Percentiles rank a stretch among this genome's conserved stretches.
phyloP scores from a whole-genome alignment of 2,329 filamentous ascomycete species.

The Beauveria varroae region DNA sequence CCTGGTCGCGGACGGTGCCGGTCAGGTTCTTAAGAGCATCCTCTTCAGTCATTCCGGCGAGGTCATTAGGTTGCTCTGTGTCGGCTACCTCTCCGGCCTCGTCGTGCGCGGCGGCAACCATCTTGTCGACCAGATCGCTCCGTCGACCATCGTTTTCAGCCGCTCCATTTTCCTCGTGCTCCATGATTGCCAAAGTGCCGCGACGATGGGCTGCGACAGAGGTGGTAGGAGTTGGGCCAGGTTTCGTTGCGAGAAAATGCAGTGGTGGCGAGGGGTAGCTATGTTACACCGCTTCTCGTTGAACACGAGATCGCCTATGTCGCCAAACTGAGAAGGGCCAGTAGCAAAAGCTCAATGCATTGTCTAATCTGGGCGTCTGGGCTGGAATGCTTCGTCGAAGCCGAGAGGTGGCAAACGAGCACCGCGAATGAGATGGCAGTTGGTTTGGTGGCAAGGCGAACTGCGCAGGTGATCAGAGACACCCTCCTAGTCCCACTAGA shows the following conservation, averaged over 20 bases:
- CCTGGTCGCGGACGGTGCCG: constrained; percentile 70
- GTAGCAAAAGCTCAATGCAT: not conserved
- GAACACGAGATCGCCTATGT: not conserved
- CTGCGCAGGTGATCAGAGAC: not conserved
- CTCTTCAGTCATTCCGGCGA: constrained; percentile 44
- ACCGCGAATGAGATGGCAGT: constrained; percentile 1
- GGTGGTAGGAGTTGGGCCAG: not conserved
- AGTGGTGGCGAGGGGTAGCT: not conserved
- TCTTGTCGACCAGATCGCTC: constrained; percentile 20
- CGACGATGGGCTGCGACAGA: not conserved
- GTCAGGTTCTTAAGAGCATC: constrained; percentile 55
- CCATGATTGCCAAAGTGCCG: constrained; percentile 17
- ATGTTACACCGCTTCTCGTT: not conserved
- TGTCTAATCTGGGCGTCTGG: not conserved
- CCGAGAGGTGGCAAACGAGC: not conserved
- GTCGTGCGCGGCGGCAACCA: constrained; percentile 24
- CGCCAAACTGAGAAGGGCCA: not conserved
- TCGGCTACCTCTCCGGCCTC: constrained; percentile 6
- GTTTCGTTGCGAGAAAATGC: too few relatives aligned
- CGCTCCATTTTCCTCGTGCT: constrained; percentile 16
- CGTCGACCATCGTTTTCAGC: constrained; percentile 19
- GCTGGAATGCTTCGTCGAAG: not conserved
- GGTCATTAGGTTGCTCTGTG: constrained; percentile 10
- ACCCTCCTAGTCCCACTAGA: not conserved
- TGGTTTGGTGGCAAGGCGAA: not conserved